Evolutionary conservation across 352 stramenopile species (phyloP).

Genomic region (Pythium dissotocum): DNA sequence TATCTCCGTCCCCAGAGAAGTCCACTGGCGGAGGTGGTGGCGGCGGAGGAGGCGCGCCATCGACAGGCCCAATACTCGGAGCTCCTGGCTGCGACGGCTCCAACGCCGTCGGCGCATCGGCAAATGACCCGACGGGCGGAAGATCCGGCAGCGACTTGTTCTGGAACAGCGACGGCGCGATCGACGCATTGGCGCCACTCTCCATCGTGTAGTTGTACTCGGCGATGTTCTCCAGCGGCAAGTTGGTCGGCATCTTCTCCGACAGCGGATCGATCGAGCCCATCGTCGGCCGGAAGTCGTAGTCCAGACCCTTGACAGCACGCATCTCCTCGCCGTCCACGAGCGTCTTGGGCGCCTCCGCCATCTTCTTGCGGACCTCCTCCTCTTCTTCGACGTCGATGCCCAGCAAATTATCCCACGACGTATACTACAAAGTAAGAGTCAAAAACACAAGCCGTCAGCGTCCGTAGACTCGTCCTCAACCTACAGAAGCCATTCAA

Average conservation of each 20-base stretch:
- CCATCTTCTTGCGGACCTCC: conserved; percentile 81
- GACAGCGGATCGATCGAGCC: conserved; percentile 69
- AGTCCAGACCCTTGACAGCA: conserved; percentile 68
- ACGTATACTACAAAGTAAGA: conserved; percentile 63
- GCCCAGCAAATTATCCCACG: conserved; percentile 85
- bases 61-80: conserved; percentile 55
- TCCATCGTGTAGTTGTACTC: conserved; percentile 80
- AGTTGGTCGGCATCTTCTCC: conserved; percentile 72
- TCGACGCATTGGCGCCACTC: conserved; percentile 46
- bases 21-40: conserved; percentile 60
- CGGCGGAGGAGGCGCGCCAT: conserved; percentile 61
- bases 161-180: conserved; percentile 84
- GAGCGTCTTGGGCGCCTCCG: conserved; percentile 74
- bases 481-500: background rate
- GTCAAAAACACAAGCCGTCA: background rate
- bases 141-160: conserved; percentile 77
- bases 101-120: conserved; percentile 57
- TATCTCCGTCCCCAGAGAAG: conserved; percentile 44
- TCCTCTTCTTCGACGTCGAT: conserved; percentile 88
- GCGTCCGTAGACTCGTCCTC: background rate
- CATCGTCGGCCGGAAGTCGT: conserved; percentile 76
- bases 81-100: conserved; percentile 52
- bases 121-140: conserved; percentile 61
- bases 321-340: conserved; percentile 82
- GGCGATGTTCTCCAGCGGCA: conserved; percentile 79